Conservation (phyloP, 345 rosid genomes). For the Firmiana major region DNA sequence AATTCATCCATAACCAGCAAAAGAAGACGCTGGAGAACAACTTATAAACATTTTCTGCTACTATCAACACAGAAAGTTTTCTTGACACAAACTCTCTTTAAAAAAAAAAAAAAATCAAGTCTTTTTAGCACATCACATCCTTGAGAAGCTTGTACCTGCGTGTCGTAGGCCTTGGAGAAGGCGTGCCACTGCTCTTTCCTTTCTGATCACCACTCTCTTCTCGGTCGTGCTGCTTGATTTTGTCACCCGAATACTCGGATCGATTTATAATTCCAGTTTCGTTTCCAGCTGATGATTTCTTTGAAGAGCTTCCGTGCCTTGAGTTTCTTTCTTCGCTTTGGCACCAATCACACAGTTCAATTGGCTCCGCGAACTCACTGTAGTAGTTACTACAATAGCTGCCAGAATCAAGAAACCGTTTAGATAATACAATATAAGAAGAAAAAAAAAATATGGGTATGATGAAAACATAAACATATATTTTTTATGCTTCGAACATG, state of each 20-base stretch:
- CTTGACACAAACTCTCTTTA: not conserved
- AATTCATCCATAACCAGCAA: not conserved
- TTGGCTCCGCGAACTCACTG: conserved; percentile 58
- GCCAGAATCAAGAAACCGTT: conserved; percentile 7
- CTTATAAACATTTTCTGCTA: conserved; percentile 17
- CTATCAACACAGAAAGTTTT: conserved; percentile 13
- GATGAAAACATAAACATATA: not conserved
- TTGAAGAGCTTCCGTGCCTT: conserved; percentile 42
- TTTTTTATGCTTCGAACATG: not conserved
- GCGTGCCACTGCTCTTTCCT: conserved; percentile 48
- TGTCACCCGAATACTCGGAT: conserved; percentile 56
- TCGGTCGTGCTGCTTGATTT: conserved; percentile 54
- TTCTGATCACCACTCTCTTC: conserved; percentile 42
- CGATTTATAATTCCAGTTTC: conserved; percentile 39
- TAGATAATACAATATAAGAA: not conserved
- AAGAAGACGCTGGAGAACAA: conserved; percentile 1
- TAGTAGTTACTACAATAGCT: conserved; percentile 95
- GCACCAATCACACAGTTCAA: conserved; percentile 88
- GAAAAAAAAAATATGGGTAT: not conserved
- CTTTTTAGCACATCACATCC: conserved; percentile 83
- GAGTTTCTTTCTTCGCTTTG: conserved; percentile 55
- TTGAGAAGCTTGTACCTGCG: conserved; percentile 99
- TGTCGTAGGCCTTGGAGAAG: conserved; percentile 75
- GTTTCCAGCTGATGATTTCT: conserved; percentile 33
- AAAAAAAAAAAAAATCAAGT: too few species aligned